A percentile compares a stretch with the other conserved stretches of the same genome.
Evolutionary conservation across 1,284 basidiomycete species (phyloP).

Genomic region (Clitocybe nebularis): DNA sequence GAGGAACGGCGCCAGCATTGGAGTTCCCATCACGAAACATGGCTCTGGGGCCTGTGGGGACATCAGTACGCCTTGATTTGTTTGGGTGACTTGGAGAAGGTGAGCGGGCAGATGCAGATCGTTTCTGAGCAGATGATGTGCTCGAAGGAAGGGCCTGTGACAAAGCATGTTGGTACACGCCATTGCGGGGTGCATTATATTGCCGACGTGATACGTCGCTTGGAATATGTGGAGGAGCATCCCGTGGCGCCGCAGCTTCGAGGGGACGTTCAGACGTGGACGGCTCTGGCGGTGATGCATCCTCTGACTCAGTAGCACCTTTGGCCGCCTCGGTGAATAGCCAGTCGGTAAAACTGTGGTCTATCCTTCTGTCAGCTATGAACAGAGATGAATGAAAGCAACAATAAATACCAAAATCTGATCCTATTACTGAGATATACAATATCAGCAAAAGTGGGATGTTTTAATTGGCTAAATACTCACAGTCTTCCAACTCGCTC

Average conservation of each 20-base stretch:
- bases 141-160: constrained; percentile 57
- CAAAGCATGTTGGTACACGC: constrained; percentile 67
- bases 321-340: constrained; percentile 75
- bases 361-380: constrained; percentile 33
- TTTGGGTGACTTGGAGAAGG: constrained; percentile 67
- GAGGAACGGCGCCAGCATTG: constrained; percentile 21
- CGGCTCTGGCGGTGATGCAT: constrained; percentile 32
- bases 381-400: constrained; percentile 2
- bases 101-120: constrained; percentile 66
- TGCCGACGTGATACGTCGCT: constrained; percentile 41
- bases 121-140: constrained; percentile 56
- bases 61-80: constrained; percentile 66
- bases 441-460: constrained; percentile 16
- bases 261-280: constrained; percentile 31
- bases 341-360: constrained; percentile 80
- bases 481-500: constrained; percentile 76
- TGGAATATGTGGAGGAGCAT: constrained; percentile 27
- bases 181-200: constrained; percentile 40
- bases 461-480: constrained; percentile 28
- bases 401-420: constrained; percentile 62
- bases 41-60: constrained; percentile 76
- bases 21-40: constrained; percentile 56
- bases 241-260: constrained; percentile 25
- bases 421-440: constrained; percentile 65
- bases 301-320: constrained; percentile 49